These are phyloP conservation scores for Curvularia sp. DNA, from an alignment of 2,329 filamentous ascomycete genomes.

Conservation along the genomic window DNA sequence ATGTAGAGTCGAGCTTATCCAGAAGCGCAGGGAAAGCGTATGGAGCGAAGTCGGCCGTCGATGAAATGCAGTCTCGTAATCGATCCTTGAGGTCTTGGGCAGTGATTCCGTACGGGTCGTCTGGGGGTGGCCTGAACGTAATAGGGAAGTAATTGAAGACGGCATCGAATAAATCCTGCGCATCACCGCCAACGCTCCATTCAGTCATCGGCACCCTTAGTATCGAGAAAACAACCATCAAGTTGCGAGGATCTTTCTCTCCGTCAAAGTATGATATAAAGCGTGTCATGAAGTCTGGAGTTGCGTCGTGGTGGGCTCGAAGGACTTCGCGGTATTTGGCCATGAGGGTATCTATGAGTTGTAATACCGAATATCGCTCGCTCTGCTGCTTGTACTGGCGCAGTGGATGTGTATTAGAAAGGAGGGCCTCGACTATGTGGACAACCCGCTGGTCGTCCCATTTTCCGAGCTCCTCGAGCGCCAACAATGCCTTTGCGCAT, in stretches of 20 bases:
- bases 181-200: conserved; percentile 68
- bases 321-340: conserved; percentile 59
- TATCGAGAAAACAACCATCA: conserved; percentile 75
- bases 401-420: conserved; percentile 64
- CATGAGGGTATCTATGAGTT: conserved; percentile 68
- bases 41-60: conserved; percentile 68
- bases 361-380: conserved; percentile 67
- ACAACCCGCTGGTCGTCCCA: conserved; percentile 66
- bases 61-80: conserved; percentile 68
- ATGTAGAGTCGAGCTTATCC: conserved; percentile 74
- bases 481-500: conserved; percentile 65
- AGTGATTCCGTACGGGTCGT: conserved; percentile 74
- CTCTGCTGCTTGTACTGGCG: conserved; percentile 68
- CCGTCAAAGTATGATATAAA: conserved; percentile 71
- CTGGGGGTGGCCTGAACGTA: conserved; percentile 72
- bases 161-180: conserved; percentile 67
- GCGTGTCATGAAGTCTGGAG: conserved; percentile 63
- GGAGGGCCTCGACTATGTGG: conserved; percentile 60
- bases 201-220: conserved; percentile 71
- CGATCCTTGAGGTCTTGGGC: conserved; percentile 72
- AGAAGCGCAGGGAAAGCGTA: conserved; percentile 71
- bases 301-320: conserved; percentile 60
- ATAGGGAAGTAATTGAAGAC: conserved; percentile 78
- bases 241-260: conserved; percentile 72
- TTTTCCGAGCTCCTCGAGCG: conserved; percentile 65